Conservation (phyloP, 805 yeast species). For the Cyberlindnera xishuangbannaensis region DNA sequence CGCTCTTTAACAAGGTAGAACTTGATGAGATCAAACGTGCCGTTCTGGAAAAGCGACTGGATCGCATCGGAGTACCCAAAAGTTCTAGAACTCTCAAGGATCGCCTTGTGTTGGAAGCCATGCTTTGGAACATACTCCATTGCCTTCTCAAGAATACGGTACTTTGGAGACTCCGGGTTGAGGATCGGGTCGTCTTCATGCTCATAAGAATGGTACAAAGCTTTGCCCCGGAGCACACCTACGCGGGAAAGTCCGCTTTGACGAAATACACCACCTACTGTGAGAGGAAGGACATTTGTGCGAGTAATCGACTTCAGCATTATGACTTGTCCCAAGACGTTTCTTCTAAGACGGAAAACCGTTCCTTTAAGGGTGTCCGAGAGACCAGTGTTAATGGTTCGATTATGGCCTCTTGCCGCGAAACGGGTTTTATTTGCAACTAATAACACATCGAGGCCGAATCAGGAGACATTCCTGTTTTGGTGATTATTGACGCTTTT, state of each 20-base stretch:
- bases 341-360: too few species aligned
- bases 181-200: conserved; percentile 21
- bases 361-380: too few species aligned
- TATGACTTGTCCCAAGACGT: too few species aligned
- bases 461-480: too few species aligned
- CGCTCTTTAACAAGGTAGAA: conserved; percentile 49
- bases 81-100: conserved; percentile 43
- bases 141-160: conserved; percentile 27
- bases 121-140: conserved; percentile 7
- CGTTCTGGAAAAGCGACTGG: conserved; percentile 36
- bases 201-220: conserved; percentile 27
- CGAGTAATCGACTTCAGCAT: neutral
- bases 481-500: too few species aligned
- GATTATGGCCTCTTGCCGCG: too few species aligned
- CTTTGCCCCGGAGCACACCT: too few species aligned
- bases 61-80: conserved; percentile 48
- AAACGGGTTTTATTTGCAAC: too few species aligned
- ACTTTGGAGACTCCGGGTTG: conserved; percentile 30
- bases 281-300: neutral
- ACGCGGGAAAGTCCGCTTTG: too few species aligned
- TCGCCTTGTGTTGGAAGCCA: conserved; percentile 27
- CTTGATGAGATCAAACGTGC: conserved; percentile 48
- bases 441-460: too few species aligned
- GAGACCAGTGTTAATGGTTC: too few species aligned
- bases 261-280: too few species aligned